phyloP scores from a whole-genome alignment of 1,284 basidiomycete species.

The Pyrrhoderma lamaoense region DNA sequence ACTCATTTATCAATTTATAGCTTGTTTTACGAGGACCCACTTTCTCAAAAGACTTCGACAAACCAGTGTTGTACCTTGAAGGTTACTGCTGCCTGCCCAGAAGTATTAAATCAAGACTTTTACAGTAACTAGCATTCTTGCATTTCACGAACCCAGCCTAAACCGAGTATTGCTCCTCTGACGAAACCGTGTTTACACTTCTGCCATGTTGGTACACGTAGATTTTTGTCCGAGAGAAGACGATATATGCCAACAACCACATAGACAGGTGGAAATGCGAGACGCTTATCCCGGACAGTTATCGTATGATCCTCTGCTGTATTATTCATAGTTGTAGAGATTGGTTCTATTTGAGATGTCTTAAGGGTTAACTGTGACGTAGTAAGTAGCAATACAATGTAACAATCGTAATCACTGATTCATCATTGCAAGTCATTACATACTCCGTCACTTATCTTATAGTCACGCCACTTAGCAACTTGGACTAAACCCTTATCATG shows the following conservation, averaged over 20 bases:
- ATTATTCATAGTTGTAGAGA: no score
- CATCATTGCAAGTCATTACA: no score
- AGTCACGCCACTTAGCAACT: no score
- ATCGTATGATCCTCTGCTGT: neutral
- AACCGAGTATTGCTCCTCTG: conserved; percentile 54
- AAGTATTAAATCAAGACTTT: neutral
- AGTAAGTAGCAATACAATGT: no score
- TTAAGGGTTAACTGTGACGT: no score
- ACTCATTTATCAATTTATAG: no score
- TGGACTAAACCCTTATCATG: no score
- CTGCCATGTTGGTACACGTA: conserved; percentile 67
- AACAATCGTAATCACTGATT: no score
- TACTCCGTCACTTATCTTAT: no score
- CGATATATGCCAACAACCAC: conserved; percentile 69
- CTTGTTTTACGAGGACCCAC: conserved; percentile 30
- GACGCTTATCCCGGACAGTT: conserved; percentile 28
- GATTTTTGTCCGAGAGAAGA: conserved; percentile 53
- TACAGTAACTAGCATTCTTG: neutral
- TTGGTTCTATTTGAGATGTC: no score
- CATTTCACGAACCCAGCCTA: conserved; percentile 51
- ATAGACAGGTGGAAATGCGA: conserved; percentile 69
- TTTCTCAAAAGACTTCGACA: conserved; percentile 56
- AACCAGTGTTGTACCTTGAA: conserved; percentile 59
- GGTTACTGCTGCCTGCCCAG: conserved; percentile 48
- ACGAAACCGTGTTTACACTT: conserved; percentile 64